These are phyloP conservation scores for Tilletia indica DNA, from an alignment of 1,284 basidiomycete species.

Conservation along the genomic window DNA sequence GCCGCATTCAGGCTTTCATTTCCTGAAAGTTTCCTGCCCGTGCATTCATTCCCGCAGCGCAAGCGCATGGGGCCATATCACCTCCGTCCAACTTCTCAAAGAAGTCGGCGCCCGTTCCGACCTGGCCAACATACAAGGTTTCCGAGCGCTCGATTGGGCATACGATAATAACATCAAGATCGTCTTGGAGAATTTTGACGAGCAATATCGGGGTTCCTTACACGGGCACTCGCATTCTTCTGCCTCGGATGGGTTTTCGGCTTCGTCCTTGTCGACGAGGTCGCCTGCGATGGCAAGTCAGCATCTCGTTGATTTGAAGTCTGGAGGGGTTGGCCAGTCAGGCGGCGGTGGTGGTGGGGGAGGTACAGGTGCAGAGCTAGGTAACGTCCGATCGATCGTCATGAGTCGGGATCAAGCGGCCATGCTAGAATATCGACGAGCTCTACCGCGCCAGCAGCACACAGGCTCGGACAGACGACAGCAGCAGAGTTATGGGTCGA, in stretches of 20 bases:
- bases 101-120: background rate
- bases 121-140: conserved; percentile 12
- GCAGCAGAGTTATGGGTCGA: too few relatives aligned
- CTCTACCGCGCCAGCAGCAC: background rate
- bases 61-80: conserved; percentile 18
- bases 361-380: background rate
- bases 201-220: background rate
- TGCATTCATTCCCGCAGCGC: background rate
- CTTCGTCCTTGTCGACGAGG: background rate
- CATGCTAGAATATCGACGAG: background rate
- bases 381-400: background rate
- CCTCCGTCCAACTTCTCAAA: conserved; percentile 12
- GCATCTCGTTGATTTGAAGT: background rate
- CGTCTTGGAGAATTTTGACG: conserved; percentile 3
- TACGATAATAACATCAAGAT: conserved; percentile 15
- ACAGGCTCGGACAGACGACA: background rate
- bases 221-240: background rate
- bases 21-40: background rate
- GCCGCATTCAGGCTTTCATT: too few relatives aligned
- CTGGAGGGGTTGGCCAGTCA: background rate
- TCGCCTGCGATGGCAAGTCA: background rate
- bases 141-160: conserved; percentile 13
- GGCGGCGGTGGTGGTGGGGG: background rate
- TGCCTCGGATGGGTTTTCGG: background rate
- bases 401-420: conserved; percentile 13